A percentile compares a stretch with the other conserved stretches of the same genome.
Conservation (phyloP, 768 basidiomycete genomes). For the Hysterangium stoloniferum region DNA sequence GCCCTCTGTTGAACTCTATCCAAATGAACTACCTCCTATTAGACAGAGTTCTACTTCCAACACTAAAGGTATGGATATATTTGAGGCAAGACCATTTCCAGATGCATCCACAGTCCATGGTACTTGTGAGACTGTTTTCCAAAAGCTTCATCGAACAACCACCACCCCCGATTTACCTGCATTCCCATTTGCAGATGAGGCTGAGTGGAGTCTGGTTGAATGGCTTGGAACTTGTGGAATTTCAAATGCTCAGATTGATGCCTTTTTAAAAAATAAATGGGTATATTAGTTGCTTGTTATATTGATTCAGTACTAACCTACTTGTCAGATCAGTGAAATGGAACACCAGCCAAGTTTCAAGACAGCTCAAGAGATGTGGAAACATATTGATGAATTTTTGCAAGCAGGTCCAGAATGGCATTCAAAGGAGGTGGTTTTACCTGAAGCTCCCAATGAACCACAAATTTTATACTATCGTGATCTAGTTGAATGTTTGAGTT, state of each 20-base stretch:
- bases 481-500: background rate
- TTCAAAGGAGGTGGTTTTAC: background rate
- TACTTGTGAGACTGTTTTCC: background rate
- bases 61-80: background rate
- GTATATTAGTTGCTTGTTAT: background rate
- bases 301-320: background rate
- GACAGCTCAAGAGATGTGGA: background rate
- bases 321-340: too few species aligned
- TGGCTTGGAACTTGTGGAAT: background rate
- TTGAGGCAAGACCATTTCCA: background rate
- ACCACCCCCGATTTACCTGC: background rate
- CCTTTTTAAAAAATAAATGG: background rate
- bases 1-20: too few species aligned
- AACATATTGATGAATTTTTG: background rate
- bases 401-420: background rate
- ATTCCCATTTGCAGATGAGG: background rate
- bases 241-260: constrained; percentile 1
- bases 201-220: background rate
- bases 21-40: too few species aligned
- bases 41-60: too few species aligned
- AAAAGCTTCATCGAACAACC: background rate
- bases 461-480: background rate
- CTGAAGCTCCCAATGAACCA: background rate
- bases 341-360: background rate
- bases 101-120: background rate